phyloP scores from a whole-genome alignment of 1,139 yeast species.

The Zygosaccharomyces pseudobailii region DNA sequence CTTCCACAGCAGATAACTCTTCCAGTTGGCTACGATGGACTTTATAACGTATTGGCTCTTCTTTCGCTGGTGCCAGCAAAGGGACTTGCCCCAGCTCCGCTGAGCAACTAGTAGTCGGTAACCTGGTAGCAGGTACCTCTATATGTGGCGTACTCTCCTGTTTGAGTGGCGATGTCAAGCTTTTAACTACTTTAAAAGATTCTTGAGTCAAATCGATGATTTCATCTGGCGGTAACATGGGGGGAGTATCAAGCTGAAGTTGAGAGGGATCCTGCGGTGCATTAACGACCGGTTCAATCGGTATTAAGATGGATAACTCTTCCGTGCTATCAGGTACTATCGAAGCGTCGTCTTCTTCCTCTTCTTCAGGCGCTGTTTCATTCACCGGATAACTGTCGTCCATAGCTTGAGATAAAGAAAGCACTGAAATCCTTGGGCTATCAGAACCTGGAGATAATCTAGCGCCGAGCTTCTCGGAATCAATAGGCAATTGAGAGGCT shows the following conservation, averaged over 20 bases:
- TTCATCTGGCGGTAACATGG: conserved; percentile 10
- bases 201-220: conserved; percentile 28
- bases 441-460: neutral
- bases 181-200: conserved; percentile 28
- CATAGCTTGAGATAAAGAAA: conserved; percentile 30
- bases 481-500: conserved; percentile 27
- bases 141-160: conserved; percentile 10
- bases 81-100: neutral
- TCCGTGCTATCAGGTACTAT: conserved; percentile 19
- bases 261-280: neutral
- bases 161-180: conserved; percentile 28
- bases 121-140: conserved; percentile 32
- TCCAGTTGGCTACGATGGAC: neutral
- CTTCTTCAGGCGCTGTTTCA: neutral
- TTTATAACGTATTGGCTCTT: neutral
- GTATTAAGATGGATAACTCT: conserved; percentile 11
- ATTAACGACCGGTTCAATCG: conserved; percentile 2
- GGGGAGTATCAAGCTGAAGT: conserved; percentile 11
- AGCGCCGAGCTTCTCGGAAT: neutral
- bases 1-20: neutral
- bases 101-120: conserved; percentile 14
- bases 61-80: neutral
- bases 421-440: conserved; percentile 11
- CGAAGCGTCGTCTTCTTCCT: conserved; percentile 3
- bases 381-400: conserved; percentile 13